Conservation (phyloP, 78 protist species). For the Thecamonas trahens region DNA sequence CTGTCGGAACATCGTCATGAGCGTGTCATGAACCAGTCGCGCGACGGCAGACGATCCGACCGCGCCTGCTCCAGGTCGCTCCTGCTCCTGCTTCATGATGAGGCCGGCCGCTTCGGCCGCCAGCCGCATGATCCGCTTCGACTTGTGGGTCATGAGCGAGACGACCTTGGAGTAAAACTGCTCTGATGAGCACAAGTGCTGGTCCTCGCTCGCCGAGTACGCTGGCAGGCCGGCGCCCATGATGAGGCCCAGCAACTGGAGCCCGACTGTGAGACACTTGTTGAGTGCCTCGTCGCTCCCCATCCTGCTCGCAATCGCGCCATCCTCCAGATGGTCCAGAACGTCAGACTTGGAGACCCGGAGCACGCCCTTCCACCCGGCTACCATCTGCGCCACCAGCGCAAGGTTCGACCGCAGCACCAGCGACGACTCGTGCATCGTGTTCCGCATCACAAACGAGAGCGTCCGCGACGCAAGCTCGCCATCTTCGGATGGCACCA, state of each 20-base stretch:
- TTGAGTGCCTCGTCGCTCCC: neutral
- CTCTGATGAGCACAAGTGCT: no score
- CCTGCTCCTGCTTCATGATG: neutral
- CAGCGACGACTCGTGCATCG: neutral
- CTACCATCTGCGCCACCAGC: conserved; percentile 30
- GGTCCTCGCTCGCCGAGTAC: neutral
- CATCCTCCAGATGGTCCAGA: neutral
- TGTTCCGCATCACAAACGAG: no score
- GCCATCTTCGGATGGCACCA: no score
- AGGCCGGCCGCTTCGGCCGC: neutral
- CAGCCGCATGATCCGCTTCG: neutral
- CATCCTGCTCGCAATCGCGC: neutral
- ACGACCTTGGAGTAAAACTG: no score
- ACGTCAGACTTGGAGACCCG: conserved; percentile 16
- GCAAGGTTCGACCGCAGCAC: conserved; percentile 34
- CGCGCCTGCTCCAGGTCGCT: no score
- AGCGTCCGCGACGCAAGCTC: no score
- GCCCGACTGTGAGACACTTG: conserved; percentile 20
- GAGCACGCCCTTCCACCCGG: conserved; percentile 29
- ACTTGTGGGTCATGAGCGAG: neutral
- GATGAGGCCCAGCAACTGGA: conserved; percentile 31
- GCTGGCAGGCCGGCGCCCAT: conserved; percentile 22
- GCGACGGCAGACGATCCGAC: no score
- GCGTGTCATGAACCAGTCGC: no score
- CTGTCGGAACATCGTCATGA: no score